Percentiles rank a stretch among this genome's conserved stretches.
These are phyloP conservation scores for Zelopaecilomyces penicillatus DNA, from an alignment of 2,329 filamentous ascomycete species.

Conservation along the genomic window DNA sequence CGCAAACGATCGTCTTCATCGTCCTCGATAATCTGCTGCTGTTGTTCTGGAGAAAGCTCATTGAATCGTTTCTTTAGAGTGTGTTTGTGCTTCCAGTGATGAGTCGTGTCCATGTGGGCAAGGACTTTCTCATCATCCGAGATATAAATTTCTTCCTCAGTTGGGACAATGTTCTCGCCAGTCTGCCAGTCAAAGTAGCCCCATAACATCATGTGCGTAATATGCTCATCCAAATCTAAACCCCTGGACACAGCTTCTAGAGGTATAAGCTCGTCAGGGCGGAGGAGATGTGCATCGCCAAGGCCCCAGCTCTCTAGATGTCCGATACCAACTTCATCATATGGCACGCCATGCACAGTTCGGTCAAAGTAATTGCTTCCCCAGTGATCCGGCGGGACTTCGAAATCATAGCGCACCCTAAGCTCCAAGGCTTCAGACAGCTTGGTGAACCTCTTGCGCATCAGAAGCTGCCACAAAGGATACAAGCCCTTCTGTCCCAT, in stretches of 20 bases:
- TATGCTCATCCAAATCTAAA: constrained; percentile 44
- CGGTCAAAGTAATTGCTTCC: constrained; percentile 11
- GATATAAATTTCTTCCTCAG: constrained; percentile 43
- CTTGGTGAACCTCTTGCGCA: constrained; percentile 42
- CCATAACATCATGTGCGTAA: constrained; percentile 52
- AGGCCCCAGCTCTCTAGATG: constrained; percentile 50
- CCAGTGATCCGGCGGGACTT: constrained; percentile 26
- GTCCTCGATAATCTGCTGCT: constrained; percentile 28
- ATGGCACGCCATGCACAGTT: constrained; percentile 42
- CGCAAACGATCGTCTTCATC: constrained; percentile 28
- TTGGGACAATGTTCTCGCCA: constrained; percentile 42
- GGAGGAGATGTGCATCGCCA: constrained; percentile 36
- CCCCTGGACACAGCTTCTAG: constrained; percentile 45
- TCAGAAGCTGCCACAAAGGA: constrained; percentile 52
- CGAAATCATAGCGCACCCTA: constrained; percentile 49
- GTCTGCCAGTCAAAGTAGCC: constrained; percentile 50
- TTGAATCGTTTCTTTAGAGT: constrained; percentile 36
- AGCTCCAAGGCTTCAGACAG: constrained; percentile 45
- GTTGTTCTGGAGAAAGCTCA: constrained; percentile 27
- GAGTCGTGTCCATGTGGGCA: constrained; percentile 22
- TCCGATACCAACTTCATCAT: constrained; percentile 41
- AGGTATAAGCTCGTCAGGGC: constrained; percentile 51
- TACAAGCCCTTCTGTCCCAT: constrained; percentile 50
- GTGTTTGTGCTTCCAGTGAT: constrained; percentile 37
- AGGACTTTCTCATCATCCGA: constrained; percentile 35